Evolutionary conservation across 2,329 filamentous ascomycete genomes (phyloP).

Genomic region (Fusarium lyarnte): DNA sequence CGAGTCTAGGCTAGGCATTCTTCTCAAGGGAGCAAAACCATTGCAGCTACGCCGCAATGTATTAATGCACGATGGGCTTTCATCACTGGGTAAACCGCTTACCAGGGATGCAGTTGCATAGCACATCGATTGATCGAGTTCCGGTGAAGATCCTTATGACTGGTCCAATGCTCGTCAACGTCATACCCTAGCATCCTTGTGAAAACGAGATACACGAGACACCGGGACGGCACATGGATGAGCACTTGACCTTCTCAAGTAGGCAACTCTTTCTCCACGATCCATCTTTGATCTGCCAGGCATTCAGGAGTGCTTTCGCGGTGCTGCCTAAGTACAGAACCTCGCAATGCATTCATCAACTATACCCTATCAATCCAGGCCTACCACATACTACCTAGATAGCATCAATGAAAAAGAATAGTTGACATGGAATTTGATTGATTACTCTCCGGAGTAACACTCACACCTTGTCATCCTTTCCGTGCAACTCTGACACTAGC

Average conservation of each 20-base stretch:
- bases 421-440: not conserved
- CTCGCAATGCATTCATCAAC: not conserved
- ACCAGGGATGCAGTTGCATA: not conserved
- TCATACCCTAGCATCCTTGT: conserved; percentile 10
- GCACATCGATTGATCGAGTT: conserved; percentile 1
- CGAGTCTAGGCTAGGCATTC: conserved; percentile 21
- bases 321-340: not conserved
- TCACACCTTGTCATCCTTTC: conserved; percentile 28
- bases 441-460: conserved; percentile 21
- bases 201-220: conserved; percentile 17
- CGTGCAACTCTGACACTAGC: conserved; percentile 26
- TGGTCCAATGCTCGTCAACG: conserved; percentile 6
- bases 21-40: not conserved
- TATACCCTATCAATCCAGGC: not conserved
- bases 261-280: conserved; percentile 14
- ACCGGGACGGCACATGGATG: conserved; percentile 17
- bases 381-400: not conserved
- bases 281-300: conserved; percentile 10
- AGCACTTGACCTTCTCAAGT: conserved; percentile 13
- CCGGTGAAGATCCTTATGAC: conserved; percentile 19
- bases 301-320: not conserved
- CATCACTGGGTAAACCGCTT: not conserved
- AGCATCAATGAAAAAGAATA: not conserved
- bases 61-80: not conserved
- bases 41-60: not conserved